Percentiles rank a stretch among this genome's conserved stretches.
phyloP scores from a whole-genome alignment of 139 green algal genomes.

The Ettlia oleoabundans region DNA sequence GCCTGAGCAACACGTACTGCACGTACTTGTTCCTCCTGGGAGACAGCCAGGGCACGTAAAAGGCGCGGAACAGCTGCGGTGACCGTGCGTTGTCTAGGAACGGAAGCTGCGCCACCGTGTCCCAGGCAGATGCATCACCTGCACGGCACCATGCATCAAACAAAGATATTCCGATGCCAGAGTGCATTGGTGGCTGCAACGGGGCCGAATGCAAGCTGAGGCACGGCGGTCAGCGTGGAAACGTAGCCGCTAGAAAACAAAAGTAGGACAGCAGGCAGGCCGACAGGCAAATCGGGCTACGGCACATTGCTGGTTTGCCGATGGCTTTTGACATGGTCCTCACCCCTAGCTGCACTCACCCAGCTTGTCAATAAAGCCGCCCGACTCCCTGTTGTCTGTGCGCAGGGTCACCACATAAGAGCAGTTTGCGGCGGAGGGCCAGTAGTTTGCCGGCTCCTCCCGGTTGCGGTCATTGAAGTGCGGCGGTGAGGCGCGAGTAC shows the following conservation, averaged over 20 bases:
- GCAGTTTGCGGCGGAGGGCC: conserved; percentile 36
- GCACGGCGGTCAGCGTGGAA: too few relatives aligned
- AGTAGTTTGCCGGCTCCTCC: conserved; percentile 50
- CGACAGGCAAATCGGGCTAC: not conserved
- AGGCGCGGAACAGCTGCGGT: conserved; percentile 45
- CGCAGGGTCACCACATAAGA: conserved; percentile 50
- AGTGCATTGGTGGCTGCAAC: too few relatives aligned
- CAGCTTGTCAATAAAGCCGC: not conserved
- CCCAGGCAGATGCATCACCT: conserved; percentile 32
- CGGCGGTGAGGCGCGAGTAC: conserved; percentile 55
- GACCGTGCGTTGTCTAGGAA: conserved; percentile 52
- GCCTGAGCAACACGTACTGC: conserved; percentile 50
- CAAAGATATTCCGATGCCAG: not conserved
- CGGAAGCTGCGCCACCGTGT: conserved; percentile 13
- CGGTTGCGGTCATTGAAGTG: conserved; percentile 74
- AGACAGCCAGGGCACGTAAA: conserved; percentile 65
- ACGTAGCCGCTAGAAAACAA: too few relatives aligned
- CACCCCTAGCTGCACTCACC: not conserved
- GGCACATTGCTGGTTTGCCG: too few relatives aligned
- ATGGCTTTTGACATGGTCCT: too few relatives aligned
- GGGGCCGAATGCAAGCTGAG: too few relatives aligned
- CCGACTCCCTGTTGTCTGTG: not conserved
- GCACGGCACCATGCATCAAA: not conserved
- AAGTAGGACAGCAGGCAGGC: too few relatives aligned
- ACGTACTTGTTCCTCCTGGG: conserved; percentile 12